Evolutionary conservation across 192 early-diverging fungal species (phyloP).

Genomic region (Backusella morwellensis): DNA sequence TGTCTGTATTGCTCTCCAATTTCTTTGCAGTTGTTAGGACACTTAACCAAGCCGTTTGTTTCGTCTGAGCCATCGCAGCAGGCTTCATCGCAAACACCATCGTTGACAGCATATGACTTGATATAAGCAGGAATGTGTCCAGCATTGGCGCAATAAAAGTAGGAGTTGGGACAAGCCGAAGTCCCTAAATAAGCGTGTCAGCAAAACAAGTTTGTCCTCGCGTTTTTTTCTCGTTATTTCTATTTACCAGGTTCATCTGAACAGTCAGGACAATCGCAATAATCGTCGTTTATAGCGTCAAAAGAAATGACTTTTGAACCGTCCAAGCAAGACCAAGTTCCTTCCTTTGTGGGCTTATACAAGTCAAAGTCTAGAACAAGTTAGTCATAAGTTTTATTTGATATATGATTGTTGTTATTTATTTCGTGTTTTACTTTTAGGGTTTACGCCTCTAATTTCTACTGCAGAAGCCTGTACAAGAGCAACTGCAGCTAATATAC

Average conservation of each 20-base stretch:
- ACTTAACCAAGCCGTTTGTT: conserved; percentile 54
- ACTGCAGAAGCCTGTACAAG: conserved; percentile 4
- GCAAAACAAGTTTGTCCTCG: not conserved
- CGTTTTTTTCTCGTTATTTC: not conserved
- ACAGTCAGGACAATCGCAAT: conserved; percentile 95
- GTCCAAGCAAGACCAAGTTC: conserved; percentile 73
- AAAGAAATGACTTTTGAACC: conserved; percentile 66
- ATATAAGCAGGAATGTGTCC: conserved; percentile 73
- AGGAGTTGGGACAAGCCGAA: conserved; percentile 79
- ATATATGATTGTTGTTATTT: not conserved
- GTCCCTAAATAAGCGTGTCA: conserved; percentile 59
- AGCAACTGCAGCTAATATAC: conserved; percentile 11
- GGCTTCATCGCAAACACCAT: conserved; percentile 91
- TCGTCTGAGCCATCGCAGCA: conserved; percentile 98
- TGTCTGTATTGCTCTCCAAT: conserved; percentile 48
- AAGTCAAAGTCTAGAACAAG: conserved; percentile 2
- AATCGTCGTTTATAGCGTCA: conserved; percentile 89
- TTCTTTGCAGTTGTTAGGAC: conserved; percentile 76
- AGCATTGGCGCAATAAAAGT: conserved; percentile 82
- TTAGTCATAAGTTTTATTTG: not conserved
- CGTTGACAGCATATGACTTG: conserved; percentile 76
- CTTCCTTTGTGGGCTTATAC: conserved; percentile 20
- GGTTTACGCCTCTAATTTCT: conserved; percentile 1
- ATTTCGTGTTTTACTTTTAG: conserved; percentile 7
- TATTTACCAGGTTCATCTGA: conserved; percentile 89